phyloP scores from a whole-genome alignment of 768 basidiomycete genomes.

The Tricholomella constricta region DNA sequence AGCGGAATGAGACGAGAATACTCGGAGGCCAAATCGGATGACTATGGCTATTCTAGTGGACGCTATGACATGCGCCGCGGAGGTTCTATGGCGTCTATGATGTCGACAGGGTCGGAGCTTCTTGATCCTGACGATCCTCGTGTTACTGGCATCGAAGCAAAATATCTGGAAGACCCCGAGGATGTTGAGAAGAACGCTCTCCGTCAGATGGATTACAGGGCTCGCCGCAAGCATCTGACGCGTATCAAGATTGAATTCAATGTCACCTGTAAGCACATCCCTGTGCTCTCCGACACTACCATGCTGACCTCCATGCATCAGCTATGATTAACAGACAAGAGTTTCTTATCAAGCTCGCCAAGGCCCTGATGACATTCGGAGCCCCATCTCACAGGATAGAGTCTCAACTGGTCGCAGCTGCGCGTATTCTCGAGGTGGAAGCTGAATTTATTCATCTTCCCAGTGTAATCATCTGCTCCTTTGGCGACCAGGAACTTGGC shows the following conservation, averaged over 20 bases:
- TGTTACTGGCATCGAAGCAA: conserved; percentile 56
- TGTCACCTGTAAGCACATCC: conserved; percentile 54
- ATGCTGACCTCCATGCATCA: conserved; percentile 26
- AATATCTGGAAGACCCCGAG: conserved; percentile 56
- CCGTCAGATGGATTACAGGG: conserved; percentile 66
- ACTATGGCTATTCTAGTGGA: conserved; percentile 22
- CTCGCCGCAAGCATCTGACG: conserved; percentile 65
- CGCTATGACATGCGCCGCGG: conserved; percentile 35
- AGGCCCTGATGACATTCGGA: conserved; percentile 88
- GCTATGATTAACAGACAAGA: conserved; percentile 82
- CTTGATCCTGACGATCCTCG: conserved; percentile 76
- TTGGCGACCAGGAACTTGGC: conserved; percentile 88
- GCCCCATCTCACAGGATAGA: conserved; percentile 94
- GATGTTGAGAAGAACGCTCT: conserved; percentile 64
- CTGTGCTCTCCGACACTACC: neutral
- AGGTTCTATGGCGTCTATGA: conserved; percentile 48
- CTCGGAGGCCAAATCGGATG: conserved; percentile 20
- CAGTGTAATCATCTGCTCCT: conserved; percentile 81
- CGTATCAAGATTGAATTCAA: conserved; percentile 75
- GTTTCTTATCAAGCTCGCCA: conserved; percentile 84
- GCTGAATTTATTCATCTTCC: conserved; percentile 91
- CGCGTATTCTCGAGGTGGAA: conserved; percentile 86
- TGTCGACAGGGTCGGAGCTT: conserved; percentile 46
- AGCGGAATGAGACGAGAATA: conserved; percentile 12
- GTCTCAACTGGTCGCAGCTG: conserved; percentile 86